Percentiles rank a stretch among this genome's conserved stretches.
Evolutionary conservation across 331 rosid genomes (phyloP).

Genomic region (Rosa hybrid): DNA sequence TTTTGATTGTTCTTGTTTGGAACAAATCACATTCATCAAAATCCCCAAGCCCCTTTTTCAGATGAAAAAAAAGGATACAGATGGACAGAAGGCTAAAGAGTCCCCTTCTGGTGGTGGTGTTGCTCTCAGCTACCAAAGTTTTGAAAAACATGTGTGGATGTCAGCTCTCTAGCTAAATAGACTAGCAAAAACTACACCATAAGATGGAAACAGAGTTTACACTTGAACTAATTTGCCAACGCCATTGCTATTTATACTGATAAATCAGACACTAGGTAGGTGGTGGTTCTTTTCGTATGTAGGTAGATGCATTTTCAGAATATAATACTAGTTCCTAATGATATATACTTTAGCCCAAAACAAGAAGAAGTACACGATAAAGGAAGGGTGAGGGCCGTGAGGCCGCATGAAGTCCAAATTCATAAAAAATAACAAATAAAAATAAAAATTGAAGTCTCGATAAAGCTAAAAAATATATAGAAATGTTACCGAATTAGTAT

Average conservation of each 20-base stretch:
- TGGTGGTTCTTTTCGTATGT: background rate
- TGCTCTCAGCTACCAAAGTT: slow-evolving; percentile 6
- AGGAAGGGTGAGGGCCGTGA: too few relatives aligned
- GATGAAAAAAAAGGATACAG: background rate
- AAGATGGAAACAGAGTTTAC: background rate
- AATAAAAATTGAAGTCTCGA: background rate
- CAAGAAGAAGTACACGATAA: background rate
- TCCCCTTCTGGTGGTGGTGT: slow-evolving; percentile 8
- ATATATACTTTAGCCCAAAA: background rate
- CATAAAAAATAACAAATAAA: background rate
- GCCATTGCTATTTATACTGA: background rate
- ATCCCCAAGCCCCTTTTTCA: background rate
- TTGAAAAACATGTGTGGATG: background rate
- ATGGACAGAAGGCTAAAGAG: too few relatives aligned
- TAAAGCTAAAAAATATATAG: background rate
- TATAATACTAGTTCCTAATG: background rate
- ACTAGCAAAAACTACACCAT: background rate
- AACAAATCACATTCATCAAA: background rate
- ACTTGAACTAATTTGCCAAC: background rate
- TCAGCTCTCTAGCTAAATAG: background rate
- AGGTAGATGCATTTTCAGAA: background rate
- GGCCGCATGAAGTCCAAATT: background rate
- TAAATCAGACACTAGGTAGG: background rate
- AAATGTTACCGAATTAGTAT: background rate
- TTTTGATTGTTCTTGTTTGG: background rate